phyloP scores from a whole-genome alignment of 257 asterid genomes.

The Perilla frutescens region DNA sequence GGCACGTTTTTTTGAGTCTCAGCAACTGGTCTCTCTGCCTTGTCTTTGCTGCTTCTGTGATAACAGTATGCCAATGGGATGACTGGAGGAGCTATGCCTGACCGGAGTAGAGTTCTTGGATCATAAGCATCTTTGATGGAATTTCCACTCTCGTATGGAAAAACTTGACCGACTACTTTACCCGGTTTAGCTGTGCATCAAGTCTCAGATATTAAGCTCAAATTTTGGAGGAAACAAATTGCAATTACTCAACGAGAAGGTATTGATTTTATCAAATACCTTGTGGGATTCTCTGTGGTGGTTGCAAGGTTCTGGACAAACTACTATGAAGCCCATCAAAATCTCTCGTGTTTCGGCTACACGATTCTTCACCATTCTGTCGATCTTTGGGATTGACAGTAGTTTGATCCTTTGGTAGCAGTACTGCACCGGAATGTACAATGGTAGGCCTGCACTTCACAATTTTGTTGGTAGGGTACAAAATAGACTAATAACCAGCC shows the following conservation, averaged over 20 bases:
- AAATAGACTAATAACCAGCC: not conserved
- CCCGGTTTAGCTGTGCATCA: slow-evolving; percentile 68
- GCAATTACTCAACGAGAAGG: not conserved
- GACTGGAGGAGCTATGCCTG: slow-evolving; percentile 36
- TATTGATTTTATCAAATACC: slow-evolving; percentile 43
- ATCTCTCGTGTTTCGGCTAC: slow-evolving; percentile 53
- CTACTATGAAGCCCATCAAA: slow-evolving; percentile 52
- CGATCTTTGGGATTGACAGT: slow-evolving; percentile 45
- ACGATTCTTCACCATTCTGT: slow-evolving; percentile 56
- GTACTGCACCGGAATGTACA: slow-evolving; percentile 66
- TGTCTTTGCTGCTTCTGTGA: slow-evolving; percentile 47
- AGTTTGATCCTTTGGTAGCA: slow-evolving; percentile 57
- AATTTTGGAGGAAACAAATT: not conserved
- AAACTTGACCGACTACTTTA: slow-evolving; percentile 57
- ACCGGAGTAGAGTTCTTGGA: slow-evolving; percentile 50
- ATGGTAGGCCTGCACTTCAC: slow-evolving; percentile 62
- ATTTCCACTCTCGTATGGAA: slow-evolving; percentile 49
- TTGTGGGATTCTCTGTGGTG: slow-evolving; percentile 64
- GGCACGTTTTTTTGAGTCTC: slow-evolving; percentile 42
- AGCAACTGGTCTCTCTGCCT: slow-evolving; percentile 47
- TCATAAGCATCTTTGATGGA: slow-evolving; percentile 52
- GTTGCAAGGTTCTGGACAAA: slow-evolving; percentile 55
- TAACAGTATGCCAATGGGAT: slow-evolving; percentile 48
- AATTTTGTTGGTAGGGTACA: not conserved
- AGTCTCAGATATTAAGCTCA: not conserved